Base-by-base conservation (phyloP, 2,329 filamentous ascomycete species). In the Diplodia corticola region DNA sequence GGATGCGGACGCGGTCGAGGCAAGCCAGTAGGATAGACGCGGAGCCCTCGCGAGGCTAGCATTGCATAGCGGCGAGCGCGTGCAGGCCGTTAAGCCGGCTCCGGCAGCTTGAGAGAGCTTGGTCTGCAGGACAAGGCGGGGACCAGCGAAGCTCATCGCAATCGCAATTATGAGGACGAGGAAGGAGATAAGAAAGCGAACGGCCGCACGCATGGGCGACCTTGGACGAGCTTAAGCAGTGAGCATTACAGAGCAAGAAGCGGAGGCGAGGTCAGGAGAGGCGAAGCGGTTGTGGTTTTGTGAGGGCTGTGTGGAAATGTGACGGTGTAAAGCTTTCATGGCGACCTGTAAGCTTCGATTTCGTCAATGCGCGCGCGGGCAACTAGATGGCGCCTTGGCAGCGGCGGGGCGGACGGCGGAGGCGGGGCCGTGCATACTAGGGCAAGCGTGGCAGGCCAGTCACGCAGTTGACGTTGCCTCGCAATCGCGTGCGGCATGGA, bases 131-230 rank as follows among this genome's bases (percentile, higher is more conserved):
- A 49, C 57, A 49, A 61, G 55, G 13, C 40, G 64, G 30, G 55
- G 57, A 24, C 64, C 64, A 33, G 64, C 48, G 64, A 66, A 57
- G 64, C 64, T 66, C 64, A 66, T 66, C 44, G 64, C 64, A 61
- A 66, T 61, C 44, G 64, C 64, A 54, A 63, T 48, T 2, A 66
- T 28, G 64, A 66, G 55, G 37, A 66, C 55, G 28, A 66, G 48
- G 49, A 66, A 61, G 26, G 64, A 61, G 55, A 66, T 44, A 40
- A 66, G 64, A 17, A 66, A 46, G 35, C 64, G 64, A 57, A 61
- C 37, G 55, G 64, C 37, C 55, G 64, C 64, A 51, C 64, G 55
- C 64, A 66, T 66, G 48, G 37, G 64, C 64, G 55, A 63, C 64
- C 40, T 49, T n/a, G 17, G n/a, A 33, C 20, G 10, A 24, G 22